Percentiles rank a stretch among this genome's conserved stretches.
phyloP scores from a whole-genome alignment of 2,329 filamentous ascomycete species.

The Fusarium bulbicola region DNA sequence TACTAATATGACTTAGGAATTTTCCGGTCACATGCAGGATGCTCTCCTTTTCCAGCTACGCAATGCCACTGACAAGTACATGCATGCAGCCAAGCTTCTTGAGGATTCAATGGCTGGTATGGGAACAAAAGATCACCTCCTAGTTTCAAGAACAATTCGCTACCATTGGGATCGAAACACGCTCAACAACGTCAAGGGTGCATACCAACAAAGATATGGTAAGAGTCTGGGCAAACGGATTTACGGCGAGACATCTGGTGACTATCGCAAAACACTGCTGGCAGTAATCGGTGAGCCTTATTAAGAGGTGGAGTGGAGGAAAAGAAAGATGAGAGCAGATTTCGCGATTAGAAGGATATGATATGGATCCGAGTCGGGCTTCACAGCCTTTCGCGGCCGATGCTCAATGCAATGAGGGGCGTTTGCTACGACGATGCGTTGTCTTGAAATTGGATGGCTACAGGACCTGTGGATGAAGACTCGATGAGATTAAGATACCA shows the following conservation, averaged over 20 bases:
- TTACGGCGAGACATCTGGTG: conserved; percentile 83
- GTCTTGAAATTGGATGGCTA: conserved; percentile 10
- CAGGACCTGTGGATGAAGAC: not conserved
- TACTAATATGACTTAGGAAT: conserved; percentile 62
- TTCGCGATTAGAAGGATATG: not conserved
- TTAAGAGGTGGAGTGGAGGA: conserved; percentile 1
- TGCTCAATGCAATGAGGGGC: conserved; percentile 20
- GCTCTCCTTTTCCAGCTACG: conserved; percentile 83
- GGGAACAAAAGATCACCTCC: conserved; percentile 85
- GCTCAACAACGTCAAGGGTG: conserved; percentile 79
- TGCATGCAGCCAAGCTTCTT: conserved; percentile 83
- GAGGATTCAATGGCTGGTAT: conserved; percentile 87
- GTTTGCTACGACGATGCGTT: conserved; percentile 19
- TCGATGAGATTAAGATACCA: conserved; percentile 23
- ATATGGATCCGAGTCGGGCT: conserved; percentile 4
- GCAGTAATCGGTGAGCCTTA: conserved; percentile 66
- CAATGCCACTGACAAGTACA: conserved; percentile 80
- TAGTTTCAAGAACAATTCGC: conserved; percentile 80
- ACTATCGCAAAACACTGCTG: conserved; percentile 81
- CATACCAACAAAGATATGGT: conserved; percentile 77
- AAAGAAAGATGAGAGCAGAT: not conserved
- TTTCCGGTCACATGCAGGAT: conserved; percentile 91
- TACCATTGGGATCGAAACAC: conserved; percentile 83
- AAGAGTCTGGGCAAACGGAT: conserved; percentile 75
- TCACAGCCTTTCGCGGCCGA: conserved; percentile 16